Conservation (phyloP, 768 basidiomycete genomes). For the Lentinula sp. region DNA sequence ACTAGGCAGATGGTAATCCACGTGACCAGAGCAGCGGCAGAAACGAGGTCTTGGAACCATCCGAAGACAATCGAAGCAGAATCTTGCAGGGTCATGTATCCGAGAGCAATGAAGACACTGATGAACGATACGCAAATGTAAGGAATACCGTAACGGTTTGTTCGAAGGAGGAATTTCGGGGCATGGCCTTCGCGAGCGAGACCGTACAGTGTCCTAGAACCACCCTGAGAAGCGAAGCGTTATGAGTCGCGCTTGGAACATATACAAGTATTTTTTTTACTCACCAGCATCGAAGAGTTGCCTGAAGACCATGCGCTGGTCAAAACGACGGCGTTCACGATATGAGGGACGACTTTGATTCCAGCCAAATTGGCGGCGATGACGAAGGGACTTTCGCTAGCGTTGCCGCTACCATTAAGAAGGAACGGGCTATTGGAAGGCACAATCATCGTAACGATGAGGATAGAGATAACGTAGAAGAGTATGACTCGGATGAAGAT, state of each 20-base stretch:
- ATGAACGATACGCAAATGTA: constrained; percentile 3
- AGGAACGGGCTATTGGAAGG: constrained; percentile 46
- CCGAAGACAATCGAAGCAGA: constrained; percentile 4
- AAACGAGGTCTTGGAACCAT: constrained; percentile 7
- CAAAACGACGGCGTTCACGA: constrained; percentile 50
- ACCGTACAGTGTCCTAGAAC: constrained; percentile 13
- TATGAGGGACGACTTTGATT: constrained; percentile 43
- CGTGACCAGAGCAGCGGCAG: neutral
- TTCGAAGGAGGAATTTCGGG: constrained; percentile 8
- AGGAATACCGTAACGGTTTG: constrained; percentile 14
- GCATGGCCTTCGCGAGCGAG: constrained; percentile 16
- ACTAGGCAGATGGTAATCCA: constrained; percentile 6
- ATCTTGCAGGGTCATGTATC: constrained; percentile 4
- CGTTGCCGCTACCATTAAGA: constrained; percentile 23
- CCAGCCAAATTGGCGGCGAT: constrained; percentile 59
- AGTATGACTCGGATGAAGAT: constrained; percentile 36
- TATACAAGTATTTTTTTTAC: constrained; percentile 24
- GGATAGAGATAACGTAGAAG: constrained; percentile 45
- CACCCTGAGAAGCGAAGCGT: neutral
- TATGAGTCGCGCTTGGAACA: too few relatives aligned
- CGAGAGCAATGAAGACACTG: neutral
- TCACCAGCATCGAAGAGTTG: constrained; percentile 26
- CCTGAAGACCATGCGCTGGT: constrained; percentile 44
- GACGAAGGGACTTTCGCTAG: constrained; percentile 68
- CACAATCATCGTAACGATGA: constrained; percentile 64